Conservation (phyloP, 768 basidiomycete genomes). For the Calvatia gigantea region DNA sequence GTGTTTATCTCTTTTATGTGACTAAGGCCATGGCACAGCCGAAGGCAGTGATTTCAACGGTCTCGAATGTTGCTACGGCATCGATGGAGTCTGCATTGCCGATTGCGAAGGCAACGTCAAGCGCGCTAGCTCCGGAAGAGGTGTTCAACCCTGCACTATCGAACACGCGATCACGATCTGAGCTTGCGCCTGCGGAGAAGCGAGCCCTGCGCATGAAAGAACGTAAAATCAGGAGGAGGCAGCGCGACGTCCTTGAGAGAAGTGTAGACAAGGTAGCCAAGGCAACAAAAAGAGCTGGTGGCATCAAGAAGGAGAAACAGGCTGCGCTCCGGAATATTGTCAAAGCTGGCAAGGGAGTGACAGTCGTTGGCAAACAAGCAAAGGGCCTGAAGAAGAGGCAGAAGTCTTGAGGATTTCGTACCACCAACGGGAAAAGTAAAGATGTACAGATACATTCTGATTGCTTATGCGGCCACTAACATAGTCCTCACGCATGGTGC, state of each 20-base stretch:
- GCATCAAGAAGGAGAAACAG: conserved; percentile 80
- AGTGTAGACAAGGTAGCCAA: conserved; percentile 63
- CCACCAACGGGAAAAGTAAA: background rate
- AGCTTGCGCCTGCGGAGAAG: conserved; percentile 86
- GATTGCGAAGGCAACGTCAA: conserved; percentile 66
- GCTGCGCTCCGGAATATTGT: conserved; percentile 78
- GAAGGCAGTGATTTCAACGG: conserved; percentile 79
- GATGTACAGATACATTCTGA: no score
- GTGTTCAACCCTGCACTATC: conserved; percentile 61
- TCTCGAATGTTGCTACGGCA: conserved; percentile 79
- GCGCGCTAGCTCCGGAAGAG: conserved; percentile 93
- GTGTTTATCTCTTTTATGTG: background rate
- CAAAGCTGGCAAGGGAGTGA: conserved; percentile 82
- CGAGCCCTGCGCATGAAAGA: conserved; percentile 62
- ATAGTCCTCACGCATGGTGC: background rate
- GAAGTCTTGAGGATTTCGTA: conserved; percentile 9
- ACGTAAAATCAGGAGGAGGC: conserved; percentile 67
- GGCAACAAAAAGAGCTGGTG: conserved; percentile 39
- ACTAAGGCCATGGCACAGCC: conserved; percentile 50
- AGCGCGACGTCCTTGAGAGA: conserved; percentile 61
- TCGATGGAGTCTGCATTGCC: conserved; percentile 90
- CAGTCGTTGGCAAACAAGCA: conserved; percentile 74
- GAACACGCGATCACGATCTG: conserved; percentile 62
- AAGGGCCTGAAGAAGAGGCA: conserved; percentile 35
- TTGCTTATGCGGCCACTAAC: no score